Base-by-base conservation (phyloP, 805 yeast genomes). In the Teunomyces kruisii region DNA sequence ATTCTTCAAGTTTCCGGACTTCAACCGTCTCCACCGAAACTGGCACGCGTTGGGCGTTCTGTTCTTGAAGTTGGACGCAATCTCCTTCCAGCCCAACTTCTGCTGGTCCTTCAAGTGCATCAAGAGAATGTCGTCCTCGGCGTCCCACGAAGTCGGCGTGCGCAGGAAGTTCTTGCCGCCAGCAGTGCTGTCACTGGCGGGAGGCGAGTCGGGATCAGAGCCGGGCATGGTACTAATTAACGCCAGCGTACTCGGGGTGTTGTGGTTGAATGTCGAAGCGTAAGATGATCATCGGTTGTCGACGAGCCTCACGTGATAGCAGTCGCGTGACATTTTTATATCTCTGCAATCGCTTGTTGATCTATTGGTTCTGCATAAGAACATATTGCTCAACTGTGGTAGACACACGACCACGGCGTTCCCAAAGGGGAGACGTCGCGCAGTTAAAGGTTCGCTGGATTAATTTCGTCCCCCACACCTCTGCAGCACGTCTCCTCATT, bases 91-190 rank as follows among this genome's bases (percentile, higher is more conserved):
- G 10, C 77, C 77, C 43, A 72, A 55, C 53, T 72, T 72, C 55
- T 72, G 76, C 44, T 56, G 65, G 56, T 72, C 77, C 52, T 72
- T 72, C 43, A 72, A 59, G 51, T 72, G 77, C 75, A 72, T 70
- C 35, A 72, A 58, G 28, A 72, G 64, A 32, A 70, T 57, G 51
- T 72, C 77, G 55, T 72, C 77, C 50, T 66, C 74, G 13, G 76
- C 72, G 51, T 72, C 77, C 77, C 77, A 72, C 3, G 76, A 70
- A 3, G 77, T 70, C 10, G 77, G 77, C 6, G 77, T 72, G 29
- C 76, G 55, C 39, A 67, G 56, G 46, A 56, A 58, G 46, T 55
- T 56, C 47, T 67, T 67, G 38, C 55, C 48, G n/a, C 41, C 50
- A 14, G 40, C 40, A 15, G 39, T 28, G 16, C 32, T 40, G 14